Evolutionary conservation across 83 land plant genomes (phyloP), one percentile per base, ranked within the genome.

Genomic region (Thuja plicata): DNA sequence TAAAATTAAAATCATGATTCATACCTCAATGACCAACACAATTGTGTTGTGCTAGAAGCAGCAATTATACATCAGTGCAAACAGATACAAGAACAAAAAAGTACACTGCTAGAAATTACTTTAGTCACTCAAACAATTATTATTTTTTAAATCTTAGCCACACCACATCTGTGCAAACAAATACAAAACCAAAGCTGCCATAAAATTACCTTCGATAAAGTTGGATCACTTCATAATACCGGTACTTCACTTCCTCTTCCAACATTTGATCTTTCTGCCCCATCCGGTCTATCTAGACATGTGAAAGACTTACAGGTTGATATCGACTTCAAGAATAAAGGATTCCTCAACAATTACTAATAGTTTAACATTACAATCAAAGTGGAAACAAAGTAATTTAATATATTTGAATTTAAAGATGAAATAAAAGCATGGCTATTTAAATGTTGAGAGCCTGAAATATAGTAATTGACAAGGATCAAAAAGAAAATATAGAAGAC

Each of bases 191-290:
- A 83, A 46, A 46, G 34, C 24, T 17, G 46, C 55, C 55, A 83
- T 30, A n/a, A 46, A 41, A 88, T 50, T 38, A 92, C 89, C 96
- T 92, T 80, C 94, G 91, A 84, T 98, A 98, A 17, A 97, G 97
- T 73, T 93, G 90, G 32, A 98, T 98, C 52, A 97, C 96, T 85
- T 92, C 95, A 79, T 92, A 90, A 85, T 97, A 98, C 10, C 96
- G 95, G 87, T 91, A 93, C 85, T 93, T 96, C 45, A 98, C 97
- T 83, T 98, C 99, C 24, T 98, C 96, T 88, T 97, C 97, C 43
- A 97, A 35, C 86, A 71, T 78, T 32, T 93, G 91, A 89, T 98
- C 97, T 82, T 74, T 90, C 52, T 93, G 93, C 74, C 91, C 97
- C 87, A 88, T 89, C 35, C 92, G 94, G 88, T 98, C 97, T 70